Evolutionary conservation across 1,284 basidiomycete species (phyloP).

Genomic region (Microbotryomycetes sp.): DNA sequence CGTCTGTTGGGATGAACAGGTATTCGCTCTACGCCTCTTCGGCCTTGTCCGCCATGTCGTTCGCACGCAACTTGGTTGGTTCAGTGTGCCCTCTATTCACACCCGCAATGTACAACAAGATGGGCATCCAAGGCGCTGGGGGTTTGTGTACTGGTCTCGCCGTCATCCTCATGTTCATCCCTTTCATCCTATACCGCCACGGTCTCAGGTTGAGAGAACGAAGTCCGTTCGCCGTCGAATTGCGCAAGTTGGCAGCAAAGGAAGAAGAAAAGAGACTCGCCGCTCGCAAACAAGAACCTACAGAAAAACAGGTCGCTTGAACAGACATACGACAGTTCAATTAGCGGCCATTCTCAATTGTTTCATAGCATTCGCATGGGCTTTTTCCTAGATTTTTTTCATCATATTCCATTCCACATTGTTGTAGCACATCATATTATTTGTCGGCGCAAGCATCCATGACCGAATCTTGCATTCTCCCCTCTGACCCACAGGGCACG

Average conservation of each 20-base stretch:
- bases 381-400: no score
- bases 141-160: constrained; percentile 20
- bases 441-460: background rate
- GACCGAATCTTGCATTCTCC: background rate
- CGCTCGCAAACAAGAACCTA: no score
- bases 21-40: constrained; percentile 41
- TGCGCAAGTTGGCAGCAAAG: constrained; percentile 26
- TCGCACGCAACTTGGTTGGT: constrained; percentile 26
- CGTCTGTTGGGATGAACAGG: constrained; percentile 16
- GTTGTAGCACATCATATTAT: background rate
- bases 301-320: no score
- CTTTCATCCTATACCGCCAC: constrained; percentile 14
- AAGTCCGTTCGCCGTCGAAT: constrained; percentile 27
- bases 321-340: no score
- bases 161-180: constrained; percentile 9
- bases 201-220: constrained; percentile 24
- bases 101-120: constrained; percentile 12
- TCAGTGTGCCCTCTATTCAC: constrained; percentile 29
- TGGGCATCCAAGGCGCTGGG: constrained; percentile 26
- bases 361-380: background rate
- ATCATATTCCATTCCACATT: background rate
- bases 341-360: no score
- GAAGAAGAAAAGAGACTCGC: constrained; percentile 6
- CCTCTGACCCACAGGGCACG: background rate
- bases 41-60: constrained; percentile 32